Base-by-base conservation (phyloP, 164 flowering plant genomes). In the Piper longum region DNA sequence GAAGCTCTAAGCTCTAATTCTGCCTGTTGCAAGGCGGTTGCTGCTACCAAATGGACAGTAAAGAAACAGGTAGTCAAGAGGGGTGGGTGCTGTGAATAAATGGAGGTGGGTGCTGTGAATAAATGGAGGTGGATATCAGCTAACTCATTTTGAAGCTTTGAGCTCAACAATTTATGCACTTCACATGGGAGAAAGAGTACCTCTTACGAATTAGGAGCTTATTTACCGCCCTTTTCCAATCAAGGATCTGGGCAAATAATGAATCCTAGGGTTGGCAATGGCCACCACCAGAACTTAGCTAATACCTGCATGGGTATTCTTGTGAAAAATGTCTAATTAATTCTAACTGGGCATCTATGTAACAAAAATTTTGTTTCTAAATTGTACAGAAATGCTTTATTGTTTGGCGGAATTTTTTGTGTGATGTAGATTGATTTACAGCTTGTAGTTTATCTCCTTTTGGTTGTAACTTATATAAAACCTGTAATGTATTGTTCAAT, bases 131-230 rank as follows among this genome's bases (percentile, higher is more conserved):
- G 41, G 66, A 58, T 57, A 58, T 63, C 66, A 68, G 62, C 71
- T 68, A 26, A 68, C 71, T 59, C 59, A 9, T 54, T 62, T 62
- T 68, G 2, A 19, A 43, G 57, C 52, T 43, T 57, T 39, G 45
- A 62, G 62, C 61, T 61, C 71, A 64, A 57, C 62, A 16, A 62
- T 68, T 68, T 68, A 68, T 68, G 62, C 14, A 3, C 3, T 41
- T 62, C 66, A 68, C 71, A 63, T 68, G 71, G 71, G 48, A 17
- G 19, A 19, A 26, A 51, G 60, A 43, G 17, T 62, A 45, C 58
- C 3, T 13, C 9, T 19, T 58, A 52, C 39, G 57, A 48, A 16
- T 40, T 26, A 26, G 36, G 36, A 26, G 36, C 36, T 56, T 59
- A 54, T 54, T 41, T 43, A 41, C 51, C 16, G 62, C 26, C 43